phyloP scores from a whole-genome alignment of 2,329 filamentous ascomycete species.

The Fusarium sp. region DNA sequence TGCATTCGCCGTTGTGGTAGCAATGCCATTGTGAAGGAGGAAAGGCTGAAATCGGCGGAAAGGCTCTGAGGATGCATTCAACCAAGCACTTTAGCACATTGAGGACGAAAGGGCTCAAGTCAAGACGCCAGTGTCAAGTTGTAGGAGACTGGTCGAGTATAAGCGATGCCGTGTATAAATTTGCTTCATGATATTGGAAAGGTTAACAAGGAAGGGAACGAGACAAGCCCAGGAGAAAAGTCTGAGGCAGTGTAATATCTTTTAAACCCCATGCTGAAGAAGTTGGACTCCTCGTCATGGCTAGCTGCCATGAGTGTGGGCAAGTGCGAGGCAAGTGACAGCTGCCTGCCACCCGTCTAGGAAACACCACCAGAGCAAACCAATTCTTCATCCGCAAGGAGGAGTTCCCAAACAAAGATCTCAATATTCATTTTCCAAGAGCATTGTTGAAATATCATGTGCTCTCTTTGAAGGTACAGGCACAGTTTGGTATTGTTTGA shows the following conservation, averaged over 20 bases:
- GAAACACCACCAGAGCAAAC: not conserved
- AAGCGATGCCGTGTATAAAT: slow-evolving; percentile 22
- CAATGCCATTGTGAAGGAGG: slow-evolving; percentile 29
- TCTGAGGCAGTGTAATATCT: no score
- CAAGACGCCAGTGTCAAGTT: not conserved
- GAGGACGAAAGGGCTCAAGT: not conserved
- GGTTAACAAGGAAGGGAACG: not conserved
- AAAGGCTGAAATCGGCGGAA: not conserved
- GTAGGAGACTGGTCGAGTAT: slow-evolving; percentile 4
- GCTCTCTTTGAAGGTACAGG: no score
- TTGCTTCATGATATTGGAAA: slow-evolving; percentile 16
- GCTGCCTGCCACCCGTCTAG: not conserved
- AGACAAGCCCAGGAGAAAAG: not conserved
- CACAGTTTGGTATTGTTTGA: no score
- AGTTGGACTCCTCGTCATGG: not conserved
- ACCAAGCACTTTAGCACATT: not conserved
- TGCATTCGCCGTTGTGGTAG: slow-evolving; percentile 20
- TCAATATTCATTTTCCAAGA: not conserved
- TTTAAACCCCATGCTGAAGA: not conserved
- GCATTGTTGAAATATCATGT: no score
- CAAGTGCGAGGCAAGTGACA: slow-evolving; percentile 43
- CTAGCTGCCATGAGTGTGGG: slow-evolving; percentile 18
- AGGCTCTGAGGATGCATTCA: not conserved
- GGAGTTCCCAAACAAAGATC: not conserved
- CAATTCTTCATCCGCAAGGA: not conserved